A percentile compares a stretch with the other conserved stretches of the same genome.
Conservation (phyloP, 2,329 filamentous ascomycete genomes). For the Xylariales sp. region DNA sequence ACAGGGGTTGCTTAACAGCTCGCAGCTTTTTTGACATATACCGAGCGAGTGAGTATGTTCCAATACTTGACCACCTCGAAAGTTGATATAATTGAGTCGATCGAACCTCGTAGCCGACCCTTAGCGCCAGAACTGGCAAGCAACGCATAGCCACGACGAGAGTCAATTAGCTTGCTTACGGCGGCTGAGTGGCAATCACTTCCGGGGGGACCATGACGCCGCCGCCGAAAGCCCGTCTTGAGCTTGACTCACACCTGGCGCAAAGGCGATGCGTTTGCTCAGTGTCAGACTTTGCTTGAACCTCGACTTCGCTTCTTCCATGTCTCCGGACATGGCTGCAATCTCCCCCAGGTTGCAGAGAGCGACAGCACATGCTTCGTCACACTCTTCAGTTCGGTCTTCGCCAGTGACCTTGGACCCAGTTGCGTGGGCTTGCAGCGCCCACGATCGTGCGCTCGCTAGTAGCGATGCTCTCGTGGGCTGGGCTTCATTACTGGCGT, state of each 20-base stretch:
- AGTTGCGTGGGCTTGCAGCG: conserved; percentile 67
- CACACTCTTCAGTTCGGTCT: conserved; percentile 71
- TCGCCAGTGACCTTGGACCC: conserved; percentile 61
- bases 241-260: conserved; percentile 47
- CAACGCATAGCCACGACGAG: no score
- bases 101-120: no score
- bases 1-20: no score
- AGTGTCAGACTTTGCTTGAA: conserved; percentile 66
- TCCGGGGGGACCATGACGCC: no score
- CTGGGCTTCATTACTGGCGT: conserved; percentile 17
- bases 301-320: conserved; percentile 58
- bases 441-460: conserved; percentile 71
- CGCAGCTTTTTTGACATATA: no score
- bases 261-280: conserved; percentile 48
- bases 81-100: no score
- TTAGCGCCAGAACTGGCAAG: no score
- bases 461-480: conserved; percentile 58
- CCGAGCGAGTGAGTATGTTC: no score
- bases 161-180: no score
- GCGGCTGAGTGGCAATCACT: no score
- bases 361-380: conserved; percentile 75
- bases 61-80: no score
- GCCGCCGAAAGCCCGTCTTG: conserved; percentile 38
- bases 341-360: conserved; percentile 86
- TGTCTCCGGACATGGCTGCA: conserved; percentile 66